A percentile compares a stretch with the other conserved stretches of the same genome.
These are phyloP conservation scores for Talaromyces sp. DNA, from an alignment of 2,329 filamentous ascomycete genomes.

Conservation along the genomic window DNA sequence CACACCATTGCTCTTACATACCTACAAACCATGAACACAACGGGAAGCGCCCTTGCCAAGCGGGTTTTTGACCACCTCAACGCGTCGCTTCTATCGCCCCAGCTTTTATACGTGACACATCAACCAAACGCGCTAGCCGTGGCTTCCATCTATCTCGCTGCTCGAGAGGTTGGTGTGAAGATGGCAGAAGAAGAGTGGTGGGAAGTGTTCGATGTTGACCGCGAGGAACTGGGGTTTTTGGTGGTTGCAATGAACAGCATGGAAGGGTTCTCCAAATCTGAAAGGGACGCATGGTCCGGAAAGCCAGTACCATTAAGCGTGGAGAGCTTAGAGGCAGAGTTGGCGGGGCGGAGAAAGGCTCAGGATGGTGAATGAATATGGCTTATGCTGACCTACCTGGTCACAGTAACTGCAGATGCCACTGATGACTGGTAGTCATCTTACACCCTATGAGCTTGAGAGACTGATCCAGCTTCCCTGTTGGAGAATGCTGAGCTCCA, in stretches of 20 bases:
- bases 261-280: constrained; percentile 60
- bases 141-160: constrained; percentile 85
- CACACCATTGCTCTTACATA: constrained; percentile 87
- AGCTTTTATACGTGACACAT: constrained; percentile 85
- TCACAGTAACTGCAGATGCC: background rate
- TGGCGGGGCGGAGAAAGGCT: constrained; percentile 48
- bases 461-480: background rate
- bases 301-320: constrained; percentile 54
- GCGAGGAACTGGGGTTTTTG: constrained; percentile 89
- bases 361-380: constrained; percentile 33
- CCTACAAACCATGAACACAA: constrained; percentile 77
- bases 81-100: constrained; percentile 75
- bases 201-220: constrained; percentile 95
- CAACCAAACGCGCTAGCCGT: constrained; percentile 82
- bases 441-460: background rate
- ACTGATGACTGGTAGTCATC: background rate
- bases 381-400: background rate
- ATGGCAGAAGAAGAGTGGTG: constrained; percentile 87
- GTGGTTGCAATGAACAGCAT: constrained; percentile 81
- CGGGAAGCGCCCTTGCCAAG: constrained; percentile 53
- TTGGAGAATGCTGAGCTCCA: background rate
- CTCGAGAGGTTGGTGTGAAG: constrained; percentile 68
- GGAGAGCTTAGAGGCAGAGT: constrained; percentile 53
- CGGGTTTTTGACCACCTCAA: constrained; percentile 76
- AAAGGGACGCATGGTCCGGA: constrained; percentile 52